Evolutionary conservation across 306 rosid species (phyloP).

Genomic region (Mucuna pruriens): DNA sequence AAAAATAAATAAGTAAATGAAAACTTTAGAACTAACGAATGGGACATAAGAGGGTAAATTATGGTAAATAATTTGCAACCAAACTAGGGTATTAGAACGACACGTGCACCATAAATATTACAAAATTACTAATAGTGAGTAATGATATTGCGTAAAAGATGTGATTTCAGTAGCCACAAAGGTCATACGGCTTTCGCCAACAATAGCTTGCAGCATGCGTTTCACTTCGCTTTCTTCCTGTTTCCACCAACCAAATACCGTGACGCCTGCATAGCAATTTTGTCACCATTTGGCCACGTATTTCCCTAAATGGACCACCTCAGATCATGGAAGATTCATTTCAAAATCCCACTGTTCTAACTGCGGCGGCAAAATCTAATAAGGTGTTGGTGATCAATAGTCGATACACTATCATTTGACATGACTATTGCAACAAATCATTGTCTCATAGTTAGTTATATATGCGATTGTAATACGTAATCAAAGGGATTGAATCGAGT

Average conservation of each 20-base stretch:
- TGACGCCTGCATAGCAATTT: not conserved
- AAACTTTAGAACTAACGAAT: not conserved
- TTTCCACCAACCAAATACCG: not conserved
- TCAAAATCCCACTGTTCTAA: constrained; percentile 1
- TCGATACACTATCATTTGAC: not conserved
- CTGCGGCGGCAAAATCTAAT: not conserved
- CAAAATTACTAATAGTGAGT: constrained; percentile 27
- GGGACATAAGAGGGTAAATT: not conserved
- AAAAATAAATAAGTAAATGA: not conserved
- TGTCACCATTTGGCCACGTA: constrained; percentile 4
- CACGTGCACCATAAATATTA: constrained; percentile 37
- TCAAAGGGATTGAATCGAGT: not conserved
- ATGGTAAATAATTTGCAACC: not conserved
- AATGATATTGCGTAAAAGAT: constrained; percentile 40
- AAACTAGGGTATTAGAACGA: not conserved
- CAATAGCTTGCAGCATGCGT: not conserved
- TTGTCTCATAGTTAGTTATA: not conserved
- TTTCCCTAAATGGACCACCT: not conserved
- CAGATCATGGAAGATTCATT: not conserved
- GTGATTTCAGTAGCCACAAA: not conserved
- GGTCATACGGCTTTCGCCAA: not conserved
- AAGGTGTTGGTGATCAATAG: not conserved
- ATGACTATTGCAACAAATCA: not conserved
- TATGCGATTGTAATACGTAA: not conserved
- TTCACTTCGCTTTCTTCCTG: not conserved